phyloP scores from a whole-genome alignment of 768 basidiomycete genomes.

The Rhodotorula kratochvilovae region DNA sequence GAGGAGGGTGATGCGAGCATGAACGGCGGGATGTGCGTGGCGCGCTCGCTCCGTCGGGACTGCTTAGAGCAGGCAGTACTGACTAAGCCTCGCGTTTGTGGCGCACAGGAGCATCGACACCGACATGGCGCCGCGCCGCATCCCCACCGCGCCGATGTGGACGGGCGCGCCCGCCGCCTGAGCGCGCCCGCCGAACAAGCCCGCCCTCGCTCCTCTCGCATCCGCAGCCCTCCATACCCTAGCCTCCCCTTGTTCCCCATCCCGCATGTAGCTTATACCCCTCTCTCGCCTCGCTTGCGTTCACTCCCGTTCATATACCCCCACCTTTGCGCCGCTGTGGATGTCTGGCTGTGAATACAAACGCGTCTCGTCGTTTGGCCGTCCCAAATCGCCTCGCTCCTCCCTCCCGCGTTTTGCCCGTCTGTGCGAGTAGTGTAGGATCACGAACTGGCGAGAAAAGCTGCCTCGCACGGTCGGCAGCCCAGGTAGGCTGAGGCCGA shows the following conservation, averaged over 20 bases:
- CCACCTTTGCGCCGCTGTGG: too few relatives aligned
- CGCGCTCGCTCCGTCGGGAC: rapidly evolving
- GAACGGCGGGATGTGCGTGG: background rate
- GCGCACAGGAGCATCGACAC: background rate
- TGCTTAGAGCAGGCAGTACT: too few relatives aligned
- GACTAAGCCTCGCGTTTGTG: background rate
- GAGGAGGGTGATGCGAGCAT: constrained; percentile 54
- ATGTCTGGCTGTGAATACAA: too few relatives aligned
- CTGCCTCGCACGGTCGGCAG: too few relatives aligned
- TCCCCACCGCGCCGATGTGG: constrained; percentile 4
- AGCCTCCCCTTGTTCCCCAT: background rate
- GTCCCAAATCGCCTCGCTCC: too few relatives aligned
- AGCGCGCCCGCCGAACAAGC: background rate
- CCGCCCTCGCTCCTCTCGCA: background rate
- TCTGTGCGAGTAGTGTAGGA: too few relatives aligned
- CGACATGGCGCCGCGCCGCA: background rate
- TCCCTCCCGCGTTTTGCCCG: too few relatives aligned
- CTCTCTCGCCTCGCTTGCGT: background rate
- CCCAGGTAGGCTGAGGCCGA: too few relatives aligned
- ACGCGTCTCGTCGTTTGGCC: too few relatives aligned
- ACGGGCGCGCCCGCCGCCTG: background rate
- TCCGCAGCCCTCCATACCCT: background rate
- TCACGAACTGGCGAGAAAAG: too few relatives aligned
- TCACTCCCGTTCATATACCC: too few relatives aligned
- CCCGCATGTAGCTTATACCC: background rate